A percentile compares a stretch with the other conserved stretches of the same genome.
These are phyloP conservation scores for Orobanche coerulescens DNA, from an alignment of 257 asterid genomes.

Conservation along the genomic window DNA sequence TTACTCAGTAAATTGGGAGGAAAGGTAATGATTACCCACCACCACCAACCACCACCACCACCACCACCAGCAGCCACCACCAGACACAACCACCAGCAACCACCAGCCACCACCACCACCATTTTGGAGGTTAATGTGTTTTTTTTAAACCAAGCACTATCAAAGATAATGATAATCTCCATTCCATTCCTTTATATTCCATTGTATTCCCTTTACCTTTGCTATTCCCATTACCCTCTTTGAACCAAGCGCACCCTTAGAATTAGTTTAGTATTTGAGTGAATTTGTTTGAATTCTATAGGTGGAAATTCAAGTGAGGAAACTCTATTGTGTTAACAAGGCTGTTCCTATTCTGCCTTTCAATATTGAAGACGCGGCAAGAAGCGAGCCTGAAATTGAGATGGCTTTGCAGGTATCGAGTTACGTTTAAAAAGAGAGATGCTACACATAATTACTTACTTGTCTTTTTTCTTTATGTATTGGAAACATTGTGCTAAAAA, in stretches of 20 bases:
- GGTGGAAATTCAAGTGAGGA: slow-evolving; percentile 84
- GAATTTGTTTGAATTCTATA: slow-evolving; percentile 18
- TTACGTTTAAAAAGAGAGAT: background rate
- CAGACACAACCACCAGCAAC: too few species aligned
- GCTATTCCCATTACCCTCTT: too few species aligned
- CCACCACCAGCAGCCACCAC: too few species aligned
- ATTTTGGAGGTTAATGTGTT: too few species aligned
- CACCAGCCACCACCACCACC: too few species aligned
- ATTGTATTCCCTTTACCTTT: too few species aligned
- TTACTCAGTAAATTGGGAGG: too few species aligned
- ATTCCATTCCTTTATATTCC: background rate
- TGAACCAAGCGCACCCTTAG: too few species aligned
- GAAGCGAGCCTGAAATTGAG: slow-evolving; percentile 69
- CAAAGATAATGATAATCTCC: background rate
- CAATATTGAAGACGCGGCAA: slow-evolving; percentile 71
- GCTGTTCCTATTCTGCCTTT: slow-evolving; percentile 59
- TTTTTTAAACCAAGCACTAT: background rate
- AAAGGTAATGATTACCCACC: too few species aligned
- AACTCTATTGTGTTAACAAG: slow-evolving; percentile 49
- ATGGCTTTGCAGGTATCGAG: slow-evolving; percentile 52
- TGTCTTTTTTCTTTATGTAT: background rate
- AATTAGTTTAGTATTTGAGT: too few species aligned
- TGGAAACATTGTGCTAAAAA: background rate
- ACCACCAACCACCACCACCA: too few species aligned
- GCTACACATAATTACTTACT: background rate